Evolutionary conservation across 2,329 filamentous ascomycete genomes (phyloP), one percentile per base, ranked within the genome.

Genomic region (Botrytis medusae): DNA sequence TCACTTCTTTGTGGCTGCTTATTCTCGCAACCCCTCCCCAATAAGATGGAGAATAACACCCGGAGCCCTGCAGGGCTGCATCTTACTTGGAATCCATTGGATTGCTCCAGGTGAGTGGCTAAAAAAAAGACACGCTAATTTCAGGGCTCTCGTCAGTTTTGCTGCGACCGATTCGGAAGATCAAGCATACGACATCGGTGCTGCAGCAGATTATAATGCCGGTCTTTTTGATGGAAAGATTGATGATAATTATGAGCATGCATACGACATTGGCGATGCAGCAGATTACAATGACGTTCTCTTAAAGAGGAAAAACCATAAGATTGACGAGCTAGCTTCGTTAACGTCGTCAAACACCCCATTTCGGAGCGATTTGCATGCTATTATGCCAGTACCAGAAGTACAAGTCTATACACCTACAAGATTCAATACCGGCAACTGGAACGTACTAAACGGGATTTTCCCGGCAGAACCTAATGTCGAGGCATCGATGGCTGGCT

Each of bases 71-170:
- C 8, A 42, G 61, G 61, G 61, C 22, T 20, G 9, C 4, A 10
- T 29, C 0, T 9, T 29, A 44, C 61, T 63, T 20, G 8, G n/a
- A 7, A 12, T 12, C 20, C 25, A 12, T 44, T 29, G 61, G 61
- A 44, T 29, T 5, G 22, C 29, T 42, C 40, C 25, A 20, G 61
- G 61, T 44, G 1, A 63, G 61, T 63, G 37, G 16, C 40, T 4
- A 63, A 63, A 40, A 63, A 63, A 44, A 63, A 63, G 16, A 44
- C 61, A 44, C 40, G 61, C 61, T 63, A 63, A 63, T 42, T 44
- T 63, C 3, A 7, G 61, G 61, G 60, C 57, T 48, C 37, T 8
- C 37, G 37, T 37, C 37, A n/a, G n/a, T n/a, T n/a, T n/a, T n/a
- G n/a, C n/a, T n/a, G n/a, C n/a, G n/a, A n/a, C n/a, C n/a, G n/a